phyloP scores from a whole-genome alignment of 495 filamentous ascomycete species.

The Hypoxylon cercidicola region DNA sequence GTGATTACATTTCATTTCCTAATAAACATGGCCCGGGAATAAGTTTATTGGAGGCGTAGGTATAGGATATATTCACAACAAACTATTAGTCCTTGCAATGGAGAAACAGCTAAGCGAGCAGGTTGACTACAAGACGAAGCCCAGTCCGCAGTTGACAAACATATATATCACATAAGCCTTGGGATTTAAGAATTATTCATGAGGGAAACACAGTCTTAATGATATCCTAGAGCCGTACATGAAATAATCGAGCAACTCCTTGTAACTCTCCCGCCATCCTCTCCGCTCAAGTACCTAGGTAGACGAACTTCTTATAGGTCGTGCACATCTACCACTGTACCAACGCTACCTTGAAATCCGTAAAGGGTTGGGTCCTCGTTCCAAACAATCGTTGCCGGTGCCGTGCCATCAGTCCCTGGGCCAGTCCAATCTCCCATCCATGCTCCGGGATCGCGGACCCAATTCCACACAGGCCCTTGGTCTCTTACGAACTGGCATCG shows the following conservation, averaged over 20 bases:
- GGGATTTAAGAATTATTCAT: too few relatives aligned
- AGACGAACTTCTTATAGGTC: neutral
- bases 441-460: neutral
- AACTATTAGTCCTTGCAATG: too few relatives aligned
- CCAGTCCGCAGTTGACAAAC: too few relatives aligned
- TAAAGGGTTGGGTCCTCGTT: neutral
- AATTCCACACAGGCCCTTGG: slow-evolving; percentile 9
- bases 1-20: neutral
- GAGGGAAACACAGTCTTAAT: too few relatives aligned
- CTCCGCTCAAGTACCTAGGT: neutral
- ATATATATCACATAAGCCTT: too few relatives aligned
- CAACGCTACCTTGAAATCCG: neutral
- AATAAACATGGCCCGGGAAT: neutral
- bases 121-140: too few relatives aligned
- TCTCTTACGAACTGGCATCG: slow-evolving; percentile 4
- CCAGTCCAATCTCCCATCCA: neutral
- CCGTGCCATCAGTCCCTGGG: too few relatives aligned
- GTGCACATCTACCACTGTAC: neutral
- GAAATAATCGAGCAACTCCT: too few relatives aligned
- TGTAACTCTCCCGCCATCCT: neutral
- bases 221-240: too few relatives aligned
- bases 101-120: too few relatives aligned
- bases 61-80: too few relatives aligned
- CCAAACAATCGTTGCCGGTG: neutral
- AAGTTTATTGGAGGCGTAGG: neutral